Evolutionary conservation across 2,329 filamentous ascomycete species (phyloP), one percentile per base, ranked within the genome.

Genomic region (Botryotinia narcissicola): DNA sequence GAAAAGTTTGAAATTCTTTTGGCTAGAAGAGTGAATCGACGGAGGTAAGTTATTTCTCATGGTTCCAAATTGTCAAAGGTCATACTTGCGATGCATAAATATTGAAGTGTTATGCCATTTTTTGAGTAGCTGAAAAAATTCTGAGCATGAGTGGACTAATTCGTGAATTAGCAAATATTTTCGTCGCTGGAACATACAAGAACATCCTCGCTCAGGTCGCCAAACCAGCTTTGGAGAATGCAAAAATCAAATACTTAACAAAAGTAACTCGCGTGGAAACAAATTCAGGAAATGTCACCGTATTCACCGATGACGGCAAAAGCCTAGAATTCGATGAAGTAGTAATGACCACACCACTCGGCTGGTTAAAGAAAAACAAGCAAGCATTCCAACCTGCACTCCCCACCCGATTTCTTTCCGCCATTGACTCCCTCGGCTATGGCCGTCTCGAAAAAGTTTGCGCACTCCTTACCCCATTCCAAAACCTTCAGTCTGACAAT

Each of bases 21-120:
- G 87, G 85, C 79, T 89, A 3, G 87, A 89, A 77, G 86, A 89
- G 77, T 87, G 86, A 70, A 85, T 89, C 66, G 86, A 88, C 77
- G 87, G 87, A 40, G 81, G 81, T 82, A 73, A 74, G 78, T 78
- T 29, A 7, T 48, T 35, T 46, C 29, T 16, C 29, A 1, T 22
- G 14, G 18, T 14, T 48, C 2, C 9, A 4, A 32, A 3, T 3
- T 10, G 5, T 5, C 9, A 9, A 68, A n/a, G 25, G 3, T n/a
- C 12, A 25, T n/a, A 54, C 25, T 6, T n/a, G 2, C 3, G 12
- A 7, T 0, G 25, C 25, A 9, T 18, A 14, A 4, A 4, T 54
- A 22, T 14, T 9, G n/a, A 42, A 25, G 22, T 12, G 18, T 40
- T 1, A n/a, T 40, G 16, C 3, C 35, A 54, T 42, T 40, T 6